These are phyloP conservation scores for Thuidium tamariscinum DNA, from an alignment of 225 moss, liverwort and hornwort genomes.

Conservation along the genomic window DNA sequence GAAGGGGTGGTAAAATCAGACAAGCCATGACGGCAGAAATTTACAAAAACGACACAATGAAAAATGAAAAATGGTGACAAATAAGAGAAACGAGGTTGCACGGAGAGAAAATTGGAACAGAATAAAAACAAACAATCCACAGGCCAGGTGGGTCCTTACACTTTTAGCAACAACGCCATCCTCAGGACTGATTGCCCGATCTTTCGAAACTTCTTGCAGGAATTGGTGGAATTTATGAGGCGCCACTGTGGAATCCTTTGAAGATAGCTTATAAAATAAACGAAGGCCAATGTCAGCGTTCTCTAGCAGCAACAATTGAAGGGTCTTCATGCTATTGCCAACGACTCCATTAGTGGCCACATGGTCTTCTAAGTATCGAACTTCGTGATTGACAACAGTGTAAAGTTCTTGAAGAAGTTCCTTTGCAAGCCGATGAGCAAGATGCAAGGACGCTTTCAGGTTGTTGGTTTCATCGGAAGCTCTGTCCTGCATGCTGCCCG, in stretches of 20 bases:
- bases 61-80: neutral
- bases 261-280: constrained; percentile 21
- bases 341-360: constrained; percentile 19
- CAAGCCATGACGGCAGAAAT: neutral
- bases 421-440: constrained; percentile 43
- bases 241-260: constrained; percentile 6
- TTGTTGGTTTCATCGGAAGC: neutral
- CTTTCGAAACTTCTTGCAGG: constrained; percentile 1
- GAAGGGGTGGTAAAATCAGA: neutral
- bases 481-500: neutral
- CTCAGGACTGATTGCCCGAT: neutral
- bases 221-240: constrained; percentile 18
- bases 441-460: constrained; percentile 32
- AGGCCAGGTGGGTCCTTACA: neutral
- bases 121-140: neutral
- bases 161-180: neutral
- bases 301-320: constrained; percentile 55
- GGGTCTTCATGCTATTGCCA: constrained; percentile 31
- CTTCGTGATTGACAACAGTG: constrained; percentile 28
- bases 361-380: constrained; percentile 37
- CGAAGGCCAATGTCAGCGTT: constrained; percentile 35
- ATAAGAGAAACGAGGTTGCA: neutral
- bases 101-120: neutral
- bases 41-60: no score
- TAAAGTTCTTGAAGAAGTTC: constrained; percentile 51